Evolutionary conservation across 805 yeast genomes (phyloP).

Genomic region (Metschnikowia cubensis): DNA sequence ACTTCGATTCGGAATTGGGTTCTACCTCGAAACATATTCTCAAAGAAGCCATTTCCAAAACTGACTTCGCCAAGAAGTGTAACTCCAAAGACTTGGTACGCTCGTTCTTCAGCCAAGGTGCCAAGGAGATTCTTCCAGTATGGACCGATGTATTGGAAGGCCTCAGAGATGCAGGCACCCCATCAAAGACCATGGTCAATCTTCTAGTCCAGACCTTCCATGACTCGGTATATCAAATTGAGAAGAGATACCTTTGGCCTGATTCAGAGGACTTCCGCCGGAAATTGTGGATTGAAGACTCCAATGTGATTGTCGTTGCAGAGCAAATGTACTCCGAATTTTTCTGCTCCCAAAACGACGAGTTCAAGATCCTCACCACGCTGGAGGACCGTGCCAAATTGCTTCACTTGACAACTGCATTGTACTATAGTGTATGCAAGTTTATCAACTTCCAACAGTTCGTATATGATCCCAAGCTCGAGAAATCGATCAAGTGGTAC

Average conservation of each 20-base stretch:
- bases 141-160: constrained; percentile 26
- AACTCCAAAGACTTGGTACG: constrained; percentile 21
- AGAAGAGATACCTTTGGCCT: constrained; percentile 32
- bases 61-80: constrained; percentile 5
- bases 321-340: constrained; percentile 39
- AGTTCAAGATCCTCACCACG: constrained; percentile 10
- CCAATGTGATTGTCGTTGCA: constrained; percentile 34
- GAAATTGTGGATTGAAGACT: constrained; percentile 48
- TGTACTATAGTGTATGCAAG: constrained; percentile 33
- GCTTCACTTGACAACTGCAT: constrained; percentile 25
- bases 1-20: constrained; percentile 11
- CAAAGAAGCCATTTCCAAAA: constrained; percentile 8
- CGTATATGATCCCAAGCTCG: constrained; percentile 22
- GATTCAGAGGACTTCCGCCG: constrained; percentile 22
- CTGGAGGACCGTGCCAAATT: constrained; percentile 19
- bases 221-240: constrained; percentile 36
- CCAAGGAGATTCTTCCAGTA: constrained; percentile 23
- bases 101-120: constrained; percentile 24
- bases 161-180: constrained; percentile 16
- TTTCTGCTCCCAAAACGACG: constrained; percentile 10
- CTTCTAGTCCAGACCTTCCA: constrained; percentile 27
- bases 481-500: constrained; percentile 34
- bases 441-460: constrained; percentile 36
- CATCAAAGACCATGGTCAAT: constrained; percentile 17
- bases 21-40: constrained; percentile 12